These are phyloP conservation scores for Candida manassasensis DNA, from an alignment of 805 yeast species.

Conservation along the genomic window DNA sequence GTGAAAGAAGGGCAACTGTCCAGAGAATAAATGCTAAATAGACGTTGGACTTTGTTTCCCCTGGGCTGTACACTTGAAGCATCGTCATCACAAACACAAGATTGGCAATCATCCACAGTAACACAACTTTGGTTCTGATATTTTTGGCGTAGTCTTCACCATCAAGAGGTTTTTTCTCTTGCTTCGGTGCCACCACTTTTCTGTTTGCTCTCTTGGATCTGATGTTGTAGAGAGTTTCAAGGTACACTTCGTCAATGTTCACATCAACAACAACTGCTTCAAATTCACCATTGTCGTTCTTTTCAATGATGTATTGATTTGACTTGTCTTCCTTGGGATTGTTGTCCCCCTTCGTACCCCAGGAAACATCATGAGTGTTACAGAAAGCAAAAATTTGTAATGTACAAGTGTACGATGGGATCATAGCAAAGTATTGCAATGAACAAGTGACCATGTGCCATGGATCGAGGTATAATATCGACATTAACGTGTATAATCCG, in stretches of 20 bases:
- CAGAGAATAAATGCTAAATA: conserved; percentile 83
- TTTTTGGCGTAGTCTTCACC: conserved; percentile 90
- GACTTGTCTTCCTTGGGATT: conserved; percentile 56
- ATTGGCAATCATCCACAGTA: conserved; percentile 87
- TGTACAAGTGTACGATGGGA: conserved; percentile 90
- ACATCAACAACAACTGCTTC: conserved; percentile 80
- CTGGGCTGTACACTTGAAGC: conserved; percentile 73
- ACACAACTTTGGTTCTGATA: conserved; percentile 91
- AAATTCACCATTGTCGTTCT: conserved; percentile 71
- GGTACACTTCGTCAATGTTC: conserved; percentile 79
- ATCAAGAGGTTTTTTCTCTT: conserved; percentile 21
- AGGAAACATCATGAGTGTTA: conserved; percentile 95
- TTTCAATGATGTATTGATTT: conserved; percentile 77
- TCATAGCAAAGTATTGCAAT: conserved; percentile 78
- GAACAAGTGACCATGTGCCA: conserved; percentile 94
- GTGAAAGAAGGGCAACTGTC: conserved; percentile 84
- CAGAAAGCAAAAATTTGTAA: conserved; percentile 95
- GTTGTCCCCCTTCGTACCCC: conserved; percentile 98
- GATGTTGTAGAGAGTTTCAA: conserved; percentile 66
- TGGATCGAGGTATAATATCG: conserved; percentile 85
- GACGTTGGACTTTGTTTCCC: conserved; percentile 53
- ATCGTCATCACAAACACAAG: conserved; percentile 80
- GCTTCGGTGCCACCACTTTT: conserved; percentile 38
- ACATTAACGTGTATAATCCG: conserved; percentile 80
- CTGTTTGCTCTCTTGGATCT: conserved; percentile 65